Evolutionary conservation across 2,329 filamentous ascomycete genomes (phyloP), one percentile per base, ranked within the genome.

Genomic region (Xylariaceae sp.): DNA sequence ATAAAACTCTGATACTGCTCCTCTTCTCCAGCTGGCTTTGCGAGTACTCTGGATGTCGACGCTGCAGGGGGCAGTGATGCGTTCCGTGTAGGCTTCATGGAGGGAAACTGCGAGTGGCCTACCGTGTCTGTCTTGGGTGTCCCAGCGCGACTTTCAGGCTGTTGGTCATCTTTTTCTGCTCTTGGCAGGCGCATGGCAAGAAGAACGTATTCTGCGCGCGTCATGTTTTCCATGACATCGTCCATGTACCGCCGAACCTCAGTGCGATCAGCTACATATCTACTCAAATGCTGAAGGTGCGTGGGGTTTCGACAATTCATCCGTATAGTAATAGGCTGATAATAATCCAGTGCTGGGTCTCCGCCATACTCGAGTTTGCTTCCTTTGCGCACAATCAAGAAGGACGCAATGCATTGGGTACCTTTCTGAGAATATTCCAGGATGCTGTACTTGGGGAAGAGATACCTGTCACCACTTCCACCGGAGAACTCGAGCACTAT

Each of bases 361-460:
- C 76, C 78, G 42, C 76, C 73, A 43, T 81, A 79, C 51, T 85
- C 81, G 2, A 79, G 76, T n/a, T 69, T 71, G 51, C 80, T 83
- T 22, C 82, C 85, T 60, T 83, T 84, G 37, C 85, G 81, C 4
- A 87, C 84, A 44, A 90, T 80, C 9, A 93, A 68, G 56, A 91
- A 93, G 1, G 85, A 90, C 3, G 83, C 83, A 33, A 89, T 74
- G 2, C 87, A 75, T 43, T 81, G 74, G 38, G 79, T 76, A 2
- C 77, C 76, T 3, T 69, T 63, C 9, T 37, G 19, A 28, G 68
- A 57, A 55, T 79, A 82, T 58, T 93, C 86, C 37, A 91, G 62
- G 26, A 91, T 83, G 61, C 83, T 86, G 57, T 86, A 84, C 51
- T 83, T 86, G 2, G 87, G 87, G 49, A 93, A 90, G 36, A 88